Conservation (phyloP, 495 filamentous ascomycete genomes). For the Penicillium taxi region DNA sequence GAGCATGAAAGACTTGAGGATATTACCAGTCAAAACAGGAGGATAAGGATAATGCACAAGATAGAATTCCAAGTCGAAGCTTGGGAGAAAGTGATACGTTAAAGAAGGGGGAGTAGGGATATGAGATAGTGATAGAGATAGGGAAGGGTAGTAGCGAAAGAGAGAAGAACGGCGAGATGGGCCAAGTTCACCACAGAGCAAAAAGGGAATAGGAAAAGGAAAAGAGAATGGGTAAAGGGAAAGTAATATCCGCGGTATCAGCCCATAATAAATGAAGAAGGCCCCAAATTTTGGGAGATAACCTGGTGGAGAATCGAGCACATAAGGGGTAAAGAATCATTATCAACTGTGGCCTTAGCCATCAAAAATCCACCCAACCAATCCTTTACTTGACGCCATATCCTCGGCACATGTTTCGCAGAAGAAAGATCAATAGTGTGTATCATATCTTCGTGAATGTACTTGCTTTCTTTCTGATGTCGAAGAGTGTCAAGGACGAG, state of each 20-base stretch:
- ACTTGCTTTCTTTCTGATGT: constrained; percentile 4
- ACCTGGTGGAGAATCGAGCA: not conserved
- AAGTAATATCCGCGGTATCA: constrained; percentile 2
- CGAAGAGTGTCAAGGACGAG: constrained; percentile 31
- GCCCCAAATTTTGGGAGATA: no score
- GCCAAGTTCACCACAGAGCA: constrained; percentile 5
- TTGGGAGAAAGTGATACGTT: constrained; percentile 28
- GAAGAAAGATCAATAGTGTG: constrained; percentile 3
- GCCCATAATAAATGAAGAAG: not conserved
- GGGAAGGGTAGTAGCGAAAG: constrained; percentile 1
- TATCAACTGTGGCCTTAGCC: no score
- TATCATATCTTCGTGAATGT: constrained; percentile 1
- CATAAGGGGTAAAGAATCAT: not conserved
- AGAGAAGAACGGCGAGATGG: constrained; percentile 13
- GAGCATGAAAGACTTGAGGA: not conserved
- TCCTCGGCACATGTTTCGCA: not conserved
- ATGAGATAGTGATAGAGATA: not conserved
- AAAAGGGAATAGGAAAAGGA: constrained; percentile 3
- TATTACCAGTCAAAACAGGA: not conserved
- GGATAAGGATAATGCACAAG: constrained; percentile 5
- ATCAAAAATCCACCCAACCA: not conserved
- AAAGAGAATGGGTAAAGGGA: constrained; percentile 2
- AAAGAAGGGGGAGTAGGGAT: constrained; percentile 3
- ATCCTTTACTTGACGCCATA: constrained; percentile 2
- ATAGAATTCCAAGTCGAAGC: constrained; percentile 7